Base-by-base conservation (phyloP, 805 yeast genomes). In the Starmerella gropengiesseri region DNA sequence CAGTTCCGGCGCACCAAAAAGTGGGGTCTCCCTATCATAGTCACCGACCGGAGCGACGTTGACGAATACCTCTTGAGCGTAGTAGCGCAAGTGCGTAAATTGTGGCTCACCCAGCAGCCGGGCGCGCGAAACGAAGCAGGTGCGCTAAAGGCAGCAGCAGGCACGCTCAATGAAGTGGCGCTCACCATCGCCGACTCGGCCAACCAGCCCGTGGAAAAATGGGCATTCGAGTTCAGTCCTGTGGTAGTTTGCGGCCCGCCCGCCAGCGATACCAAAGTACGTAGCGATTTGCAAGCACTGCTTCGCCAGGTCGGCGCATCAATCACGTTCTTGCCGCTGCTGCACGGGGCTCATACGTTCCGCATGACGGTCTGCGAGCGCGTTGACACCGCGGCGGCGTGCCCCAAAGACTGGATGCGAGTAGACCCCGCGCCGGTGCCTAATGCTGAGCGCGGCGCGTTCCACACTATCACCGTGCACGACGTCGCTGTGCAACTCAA, bases 301-400 rank as follows among this genome's bases (percentile, higher is more conserved):
- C 76, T 87, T 30, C 72, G 95, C 41, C 96, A 87, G 53, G 81
- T 87, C 40, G 84, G 94, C 0, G 84, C 94, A 0, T 78, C 91
- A 31, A 83, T 82, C 2, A 75, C 95, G 0, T 85, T 86, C 57
- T 67, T 87, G 31, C 97, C 97, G 0, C 70, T 79, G 19, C 62
- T 87, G 22, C 74, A 73, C 9, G 75, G 70, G 12, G 68, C 69
- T 11, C 75, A 79, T 55, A 82, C 95, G 0, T 85, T 87, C 60
- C 85, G 81, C 55, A 89, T 87, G 1, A 63, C 85, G 41, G 95
- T 86, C 0, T 81, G 79, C 55, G 81, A 95, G 0, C 81, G 79
- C 5, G 4, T 17, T 12, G 21, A 16, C 26, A 12, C 18, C 5
- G 18, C 16, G 51, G 55, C 78, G 3, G 69, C 69, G 40, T 78